Evolutionary conservation across 2,329 filamentous ascomycete species (phyloP).

Genomic region (Aspergillus arachidicola): DNA sequence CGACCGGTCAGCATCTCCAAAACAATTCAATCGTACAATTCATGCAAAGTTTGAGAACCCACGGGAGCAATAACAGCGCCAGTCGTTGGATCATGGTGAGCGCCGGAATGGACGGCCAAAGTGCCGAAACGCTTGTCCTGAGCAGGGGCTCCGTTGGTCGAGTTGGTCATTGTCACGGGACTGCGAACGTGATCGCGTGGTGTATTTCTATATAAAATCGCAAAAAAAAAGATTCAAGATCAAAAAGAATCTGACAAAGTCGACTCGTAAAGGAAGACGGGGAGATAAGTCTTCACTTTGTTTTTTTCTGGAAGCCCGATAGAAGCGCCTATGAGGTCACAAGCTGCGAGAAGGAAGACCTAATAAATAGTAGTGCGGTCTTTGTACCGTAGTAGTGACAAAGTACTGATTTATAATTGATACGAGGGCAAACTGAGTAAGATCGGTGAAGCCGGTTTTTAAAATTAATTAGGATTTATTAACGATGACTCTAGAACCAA

Average conservation of each 20-base stretch:
- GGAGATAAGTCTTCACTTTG: neutral
- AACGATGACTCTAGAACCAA: neutral
- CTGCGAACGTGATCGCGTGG: neutral
- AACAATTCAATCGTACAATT: conserved; percentile 12
- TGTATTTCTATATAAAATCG: neutral
- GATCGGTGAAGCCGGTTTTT: neutral
- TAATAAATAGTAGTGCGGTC: neutral
- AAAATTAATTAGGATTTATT: conserved; percentile 2
- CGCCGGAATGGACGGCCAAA: conserved; percentile 89
- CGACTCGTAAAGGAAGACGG: neutral
- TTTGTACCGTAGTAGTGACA: conserved; percentile 10
- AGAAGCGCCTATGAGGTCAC: conserved; percentile 6
- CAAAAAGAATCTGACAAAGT: conserved; percentile 9
- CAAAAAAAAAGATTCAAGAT: conserved; percentile 6
- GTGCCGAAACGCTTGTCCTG: conserved; percentile 85
- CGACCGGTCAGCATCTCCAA: conserved; percentile 5
- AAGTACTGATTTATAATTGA: conserved; percentile 21
- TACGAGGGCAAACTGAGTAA: neutral
- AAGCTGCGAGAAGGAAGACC: neutral
- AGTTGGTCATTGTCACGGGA: conserved; percentile 26
- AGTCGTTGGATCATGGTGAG: conserved; percentile 85
- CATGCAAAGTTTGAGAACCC: conserved; percentile 25
- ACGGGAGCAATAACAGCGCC: conserved; percentile 92
- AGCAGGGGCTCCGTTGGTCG: conserved; percentile 56
- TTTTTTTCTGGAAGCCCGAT: neutral